phyloP scores from a whole-genome alignment of 73 alveolate species.

The Paramecium pentaurelia region DNA sequence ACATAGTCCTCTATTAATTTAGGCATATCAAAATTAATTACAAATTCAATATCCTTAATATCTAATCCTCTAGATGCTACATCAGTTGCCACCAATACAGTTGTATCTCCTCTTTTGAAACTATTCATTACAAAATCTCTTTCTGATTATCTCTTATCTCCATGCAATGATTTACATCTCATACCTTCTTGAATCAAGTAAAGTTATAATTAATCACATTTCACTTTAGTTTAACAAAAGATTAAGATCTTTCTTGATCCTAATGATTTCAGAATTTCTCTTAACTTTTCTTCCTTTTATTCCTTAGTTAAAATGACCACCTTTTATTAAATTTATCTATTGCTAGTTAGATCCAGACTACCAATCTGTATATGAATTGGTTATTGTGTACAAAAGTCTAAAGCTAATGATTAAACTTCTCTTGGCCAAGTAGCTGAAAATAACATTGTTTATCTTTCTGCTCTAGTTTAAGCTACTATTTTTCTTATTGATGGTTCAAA shows the following conservation, averaged over 20 bases:
- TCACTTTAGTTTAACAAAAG: constrained; percentile 78
- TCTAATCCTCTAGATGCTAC: constrained; percentile 94
- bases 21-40: constrained; percentile 82
- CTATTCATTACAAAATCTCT: constrained; percentile 75
- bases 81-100: constrained; percentile 87
- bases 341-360: constrained; percentile 68
- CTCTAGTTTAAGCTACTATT: constrained; percentile 64
- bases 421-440: constrained; percentile 91
- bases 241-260: constrained; percentile 65
- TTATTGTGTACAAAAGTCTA: constrained; percentile 71
- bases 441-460: constrained; percentile 77
- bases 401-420: constrained; percentile 74
- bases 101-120: constrained; percentile 68
- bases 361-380: constrained; percentile 74
- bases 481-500: constrained; percentile 82
- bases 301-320: constrained; percentile 44
- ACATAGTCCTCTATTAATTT: constrained; percentile 82
- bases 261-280: constrained; percentile 3
- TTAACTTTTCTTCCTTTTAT: constrained; percentile 31
- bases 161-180: constrained; percentile 79
- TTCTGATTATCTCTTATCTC: constrained; percentile 76
- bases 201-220: constrained; percentile 75
- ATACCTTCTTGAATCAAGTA: constrained; percentile 61
- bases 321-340: constrained; percentile 56
- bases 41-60: constrained; percentile 79